Percentiles rank a stretch among this genome's conserved stretches.
phyloP scores from a whole-genome alignment of 805 yeast species.

The Starmerella geochares region DNA sequence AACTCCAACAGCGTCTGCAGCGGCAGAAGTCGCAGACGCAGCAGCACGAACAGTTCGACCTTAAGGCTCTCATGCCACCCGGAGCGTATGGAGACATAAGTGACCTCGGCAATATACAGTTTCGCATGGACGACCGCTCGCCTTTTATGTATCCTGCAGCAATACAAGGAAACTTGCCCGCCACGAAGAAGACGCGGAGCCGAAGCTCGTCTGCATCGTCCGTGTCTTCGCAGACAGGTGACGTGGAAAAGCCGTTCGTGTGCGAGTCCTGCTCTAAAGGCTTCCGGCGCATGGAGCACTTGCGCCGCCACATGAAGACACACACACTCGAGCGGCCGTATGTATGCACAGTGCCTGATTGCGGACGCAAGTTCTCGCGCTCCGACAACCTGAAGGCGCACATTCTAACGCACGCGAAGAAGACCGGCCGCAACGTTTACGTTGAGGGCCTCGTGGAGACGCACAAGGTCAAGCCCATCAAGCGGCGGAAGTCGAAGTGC shows the following conservation, averaged over 20 bases:
- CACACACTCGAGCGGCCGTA: slow-evolving; percentile 77
- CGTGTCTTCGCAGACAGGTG: neutral
- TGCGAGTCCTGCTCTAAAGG: slow-evolving; percentile 33
- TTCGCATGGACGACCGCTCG: neutral
- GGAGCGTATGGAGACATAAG: neutral
- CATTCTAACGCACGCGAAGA: slow-evolving; percentile 50
- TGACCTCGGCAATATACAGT: neutral
- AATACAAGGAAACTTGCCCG: neutral
- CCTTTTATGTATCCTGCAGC: slow-evolving; percentile 6
- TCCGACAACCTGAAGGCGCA: slow-evolving; percentile 77
- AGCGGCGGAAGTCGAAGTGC: slow-evolving; percentile 19
- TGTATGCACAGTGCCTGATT: slow-evolving; percentile 44
- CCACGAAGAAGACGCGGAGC: slow-evolving; percentile 5
- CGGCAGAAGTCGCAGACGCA: neutral
- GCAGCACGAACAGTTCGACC: neutral
- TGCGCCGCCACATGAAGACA: slow-evolving; percentile 51
- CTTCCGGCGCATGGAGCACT: slow-evolving; percentile 37
- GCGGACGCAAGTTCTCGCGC: slow-evolving; percentile 58
- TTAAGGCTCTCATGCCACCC: slow-evolving; percentile 5
- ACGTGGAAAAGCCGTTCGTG: slow-evolving; percentile 29
- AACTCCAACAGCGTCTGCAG: neutral
- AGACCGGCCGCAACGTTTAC: slow-evolving; percentile 35
- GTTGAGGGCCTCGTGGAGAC: slow-evolving; percentile 32
- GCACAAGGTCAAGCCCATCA: slow-evolving; percentile 18
- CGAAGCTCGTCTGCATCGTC: slow-evolving; percentile 12